Base-by-base conservation (phyloP, 345 rosid species). In the Eucalyptus albens region DNA sequence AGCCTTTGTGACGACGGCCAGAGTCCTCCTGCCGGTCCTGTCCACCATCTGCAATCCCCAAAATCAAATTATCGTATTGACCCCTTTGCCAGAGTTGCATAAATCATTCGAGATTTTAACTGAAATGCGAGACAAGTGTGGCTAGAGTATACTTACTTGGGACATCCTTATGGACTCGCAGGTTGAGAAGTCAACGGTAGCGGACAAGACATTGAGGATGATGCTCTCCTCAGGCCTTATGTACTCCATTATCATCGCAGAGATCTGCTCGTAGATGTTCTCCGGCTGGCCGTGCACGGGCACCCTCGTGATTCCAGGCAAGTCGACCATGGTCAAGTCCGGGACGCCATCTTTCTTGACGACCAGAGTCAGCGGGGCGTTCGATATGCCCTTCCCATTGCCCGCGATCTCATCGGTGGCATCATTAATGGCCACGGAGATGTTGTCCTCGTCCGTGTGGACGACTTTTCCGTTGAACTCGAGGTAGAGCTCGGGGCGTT, bases 121-220 rank as follows among this genome's bases (percentile, higher is more conserved):
- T 77, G 83, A 77, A 6, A 37, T 11, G 83, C 45, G 27, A 77
- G 83, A 6, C 27, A 77, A 37, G 83, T 10, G 83, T 77, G 15
- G 13, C 45, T 77, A 77, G 83, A 77, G 27, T 10, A 37, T 77
- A 37, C 83, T 19, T 77, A 77, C 83, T 21, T 77, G 83, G 0
- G 97, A 94, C 97, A 93, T 95, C 19, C 93, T 89, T 6, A 95
- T 94, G 15, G 96, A 95, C 55, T 95, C 95, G 62, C 96, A 95
- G 1, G 95, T 94, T 0, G 93, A 37, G 88, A 95, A 95, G 44
- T 95, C 95, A 3, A 91, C 94, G 0, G 93, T 88, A 0, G 96
- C 96, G 3, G 96, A 91, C 31, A 95, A 80, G 29, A 95, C 95
- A 33, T 94, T 93, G 2, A 95, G 91, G 7, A 94, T 93, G 6